Evolutionary conservation across 2,329 filamentous ascomycete genomes (phyloP), one percentile per base, ranked within the genome.

Genomic region (Sphaerulina vaccinii): DNA sequence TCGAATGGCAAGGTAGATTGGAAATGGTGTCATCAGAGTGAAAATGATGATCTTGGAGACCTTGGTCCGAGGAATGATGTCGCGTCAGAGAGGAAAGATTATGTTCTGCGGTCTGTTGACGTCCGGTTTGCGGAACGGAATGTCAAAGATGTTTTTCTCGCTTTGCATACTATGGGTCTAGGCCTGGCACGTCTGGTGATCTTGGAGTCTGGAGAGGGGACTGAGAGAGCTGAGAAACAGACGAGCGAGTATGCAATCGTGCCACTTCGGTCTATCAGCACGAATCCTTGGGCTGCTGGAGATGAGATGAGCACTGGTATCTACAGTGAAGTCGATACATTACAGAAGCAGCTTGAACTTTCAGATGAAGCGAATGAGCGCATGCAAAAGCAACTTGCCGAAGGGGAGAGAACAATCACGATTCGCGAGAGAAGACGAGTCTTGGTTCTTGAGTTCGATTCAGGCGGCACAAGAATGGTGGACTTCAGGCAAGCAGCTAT

Each of bases 141-240:
- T 21, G 27, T 62, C 5, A 57, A 56, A 51, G 56, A 61, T 5
- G 45, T 62, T 2, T 51, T 61, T 15, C 36, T 58, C 5, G 47
- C 54, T 11, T 35, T 63, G 21, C 54, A 56, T 15, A 19, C 36
- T 4, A 53, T 63, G 32, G 54, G 53, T 7, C 47, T 63, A 11
- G 49, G 41, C 5, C 45, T 60, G 3, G 42, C 43, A 2, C 35
- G 57, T 15, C 48, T 59, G 23, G 54, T 55, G 22, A 46, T 56
- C 11, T 27, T 29, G 37, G 3, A 9, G 13, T 33, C 16, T 21
- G 4, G n/a, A 9, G 36, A 43, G 3, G 40, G 16, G 15, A 9
- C 24, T 15, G 13, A 16, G 21, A 22, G 3, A 22, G 9, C 11
- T 15, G 42, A 49, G 13, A 52, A 54, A 24, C 29, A 49, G 32